These are phyloP conservation scores for Ettlia oleoabundans DNA, from an alignment of 139 green algal species.

Conservation along the genomic window DNA sequence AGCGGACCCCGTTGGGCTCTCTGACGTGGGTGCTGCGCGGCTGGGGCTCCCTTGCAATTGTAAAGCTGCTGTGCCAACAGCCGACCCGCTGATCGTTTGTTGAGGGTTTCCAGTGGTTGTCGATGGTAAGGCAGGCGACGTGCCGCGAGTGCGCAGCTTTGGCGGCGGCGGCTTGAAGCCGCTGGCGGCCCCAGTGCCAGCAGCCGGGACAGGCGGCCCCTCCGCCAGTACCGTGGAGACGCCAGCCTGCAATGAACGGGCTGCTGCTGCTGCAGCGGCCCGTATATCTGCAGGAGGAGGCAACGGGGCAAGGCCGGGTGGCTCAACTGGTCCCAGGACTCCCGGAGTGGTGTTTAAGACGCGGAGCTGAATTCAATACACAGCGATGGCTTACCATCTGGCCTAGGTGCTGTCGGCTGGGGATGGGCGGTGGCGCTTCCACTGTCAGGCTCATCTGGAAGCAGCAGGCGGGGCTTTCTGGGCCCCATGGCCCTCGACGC, in stretches of 20 bases:
- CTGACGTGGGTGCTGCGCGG: neutral
- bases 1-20: neutral
- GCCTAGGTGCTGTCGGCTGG: no score
- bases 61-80: no score
- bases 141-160: neutral
- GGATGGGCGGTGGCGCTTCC: no score
- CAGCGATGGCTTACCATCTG: no score
- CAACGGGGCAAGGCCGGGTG: no score
- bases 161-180: constrained; percentile 10
- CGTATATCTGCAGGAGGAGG: neutral
- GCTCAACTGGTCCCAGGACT: no score
- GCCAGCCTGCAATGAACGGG: neutral
- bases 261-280: constrained; percentile 4
- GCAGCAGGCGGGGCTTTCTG: constrained; percentile 10
- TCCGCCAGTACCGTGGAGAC: constrained; percentile 4
- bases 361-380: no score
- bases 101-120: no score
- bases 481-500: neutral
- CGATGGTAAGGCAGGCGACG: neutral
- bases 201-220: neutral
- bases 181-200: no score
- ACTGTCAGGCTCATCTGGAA: neutral
- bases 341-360: no score
- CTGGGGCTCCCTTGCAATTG: no score
- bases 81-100: no score